Percentiles rank a stretch among this genome's conserved stretches.
These are phyloP conservation scores for Macrolepiota fuliginosa DNA, from an alignment of 768 basidiomycete species.

Conservation along the genomic window DNA sequence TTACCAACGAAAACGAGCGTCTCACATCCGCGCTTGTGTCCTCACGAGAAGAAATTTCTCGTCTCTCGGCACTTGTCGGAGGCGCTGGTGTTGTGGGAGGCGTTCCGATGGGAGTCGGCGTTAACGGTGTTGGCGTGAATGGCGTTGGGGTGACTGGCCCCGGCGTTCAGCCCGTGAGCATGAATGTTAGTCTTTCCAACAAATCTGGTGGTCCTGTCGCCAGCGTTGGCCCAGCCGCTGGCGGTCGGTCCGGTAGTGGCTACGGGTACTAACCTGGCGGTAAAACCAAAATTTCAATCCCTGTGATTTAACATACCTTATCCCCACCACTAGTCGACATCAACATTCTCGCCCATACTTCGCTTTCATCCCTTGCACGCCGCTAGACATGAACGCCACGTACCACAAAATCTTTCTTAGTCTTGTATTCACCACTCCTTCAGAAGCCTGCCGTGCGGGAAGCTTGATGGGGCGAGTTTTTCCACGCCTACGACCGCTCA, in stretches of 20 bases:
- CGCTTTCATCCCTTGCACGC: conserved; percentile 1
- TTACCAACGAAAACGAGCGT: conserved; percentile 93
- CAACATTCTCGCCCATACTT: conserved; percentile 5
- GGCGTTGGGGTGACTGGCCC: conserved; percentile 25
- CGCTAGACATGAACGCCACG: conserved; percentile 11
- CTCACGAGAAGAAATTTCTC: conserved; percentile 88
- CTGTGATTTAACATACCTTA: conserved; percentile 9
- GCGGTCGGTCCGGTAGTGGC: conserved; percentile 24
- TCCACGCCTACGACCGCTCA: conserved; percentile 6
- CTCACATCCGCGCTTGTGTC: conserved; percentile 83
- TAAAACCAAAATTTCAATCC: neutral
- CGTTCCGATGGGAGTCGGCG: conserved; percentile 24
- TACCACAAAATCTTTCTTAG: conserved; percentile 1
- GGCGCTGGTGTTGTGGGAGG: conserved; percentile 52
- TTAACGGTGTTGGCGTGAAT: conserved; percentile 18
- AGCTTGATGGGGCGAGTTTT: conserved; percentile 11
- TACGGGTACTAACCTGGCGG: conserved; percentile 21
- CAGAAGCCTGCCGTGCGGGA: conserved; percentile 14
- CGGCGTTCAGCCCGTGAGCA: conserved; percentile 42
- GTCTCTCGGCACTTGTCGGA: conserved; percentile 72
- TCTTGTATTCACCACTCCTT: conserved; percentile 6
- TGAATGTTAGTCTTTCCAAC: conserved; percentile 38
- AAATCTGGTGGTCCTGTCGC: conserved; percentile 23
- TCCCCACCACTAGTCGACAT: conserved; percentile 6
- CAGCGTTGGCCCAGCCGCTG: conserved; percentile 8